Percentiles rank a stretch among this genome's conserved stretches.
Evolutionary conservation across 2,329 filamentous ascomycete genomes (phyloP).

Genomic region (Fusarium vanettenii): DNA sequence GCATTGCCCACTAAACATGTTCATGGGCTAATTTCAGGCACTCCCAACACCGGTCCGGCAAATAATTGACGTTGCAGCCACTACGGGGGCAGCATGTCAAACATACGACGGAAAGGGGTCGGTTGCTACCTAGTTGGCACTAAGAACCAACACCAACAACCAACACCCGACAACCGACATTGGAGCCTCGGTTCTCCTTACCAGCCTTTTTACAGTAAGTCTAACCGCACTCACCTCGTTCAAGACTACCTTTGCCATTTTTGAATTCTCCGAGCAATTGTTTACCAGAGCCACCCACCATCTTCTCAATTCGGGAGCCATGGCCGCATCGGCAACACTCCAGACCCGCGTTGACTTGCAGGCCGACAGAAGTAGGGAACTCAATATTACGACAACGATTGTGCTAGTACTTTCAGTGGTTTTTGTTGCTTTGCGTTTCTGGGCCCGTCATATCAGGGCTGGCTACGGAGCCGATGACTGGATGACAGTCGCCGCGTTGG

Average conservation of each 20-base stretch:
- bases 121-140: neutral
- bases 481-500: constrained; percentile 19
- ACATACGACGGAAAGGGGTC: neutral
- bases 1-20: neutral
- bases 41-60: neutral
- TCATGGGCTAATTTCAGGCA: neutral
- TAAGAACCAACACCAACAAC: neutral
- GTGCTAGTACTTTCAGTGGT: constrained; percentile 5
- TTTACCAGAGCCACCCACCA: neutral
- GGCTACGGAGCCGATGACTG: constrained; percentile 23
- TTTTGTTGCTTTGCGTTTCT: constrained; percentile 19
- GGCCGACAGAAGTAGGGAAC: constrained; percentile 14
- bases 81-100: neutral
- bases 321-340: neutral
- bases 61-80: neutral
- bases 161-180: neutral
- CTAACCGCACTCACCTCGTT: neutral
- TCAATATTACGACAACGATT: constrained; percentile 11
- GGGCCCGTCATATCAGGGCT: constrained; percentile 16
- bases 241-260: neutral
- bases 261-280: neutral
- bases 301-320: neutral
- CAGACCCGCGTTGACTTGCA: neutral
- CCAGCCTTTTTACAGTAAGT: neutral
- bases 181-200: neutral